phyloP scores from a whole-genome alignment of 169 alveolate species.

The Plasmodium gallinaceum region DNA sequence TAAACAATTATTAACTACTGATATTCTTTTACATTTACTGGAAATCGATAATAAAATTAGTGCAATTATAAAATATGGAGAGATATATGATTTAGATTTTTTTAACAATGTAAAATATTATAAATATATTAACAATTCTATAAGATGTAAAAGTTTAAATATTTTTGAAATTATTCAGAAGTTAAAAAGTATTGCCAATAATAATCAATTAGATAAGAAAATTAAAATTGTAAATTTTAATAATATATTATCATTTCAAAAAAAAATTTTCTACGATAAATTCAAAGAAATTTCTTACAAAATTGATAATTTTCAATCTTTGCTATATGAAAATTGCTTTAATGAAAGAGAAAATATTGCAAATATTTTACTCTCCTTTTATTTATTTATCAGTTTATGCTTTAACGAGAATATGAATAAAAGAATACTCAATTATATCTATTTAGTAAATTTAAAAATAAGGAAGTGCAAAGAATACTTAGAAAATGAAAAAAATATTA shows the following conservation, averaged over 20 bases:
- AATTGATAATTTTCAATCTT: slow-evolving; percentile 6
- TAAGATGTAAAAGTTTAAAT: background rate
- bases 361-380: slow-evolving; percentile 15
- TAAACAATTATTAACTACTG: background rate
- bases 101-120: slow-evolving; percentile 9
- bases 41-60: slow-evolving; percentile 4
- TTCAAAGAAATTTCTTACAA: background rate
- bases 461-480: slow-evolving; percentile 51
- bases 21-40: slow-evolving; percentile 9
- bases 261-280: background rate
- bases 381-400: slow-evolving; percentile 49
- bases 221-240: background rate
- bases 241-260: slow-evolving; percentile 2
- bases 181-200: background rate
- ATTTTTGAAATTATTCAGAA: slow-evolving; percentile 19
- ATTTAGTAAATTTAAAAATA: slow-evolving; percentile 36
- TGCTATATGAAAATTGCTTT: background rate
- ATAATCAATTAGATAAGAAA: background rate
- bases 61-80: slow-evolving; percentile 28
- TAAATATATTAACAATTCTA: slow-evolving; percentile 17
- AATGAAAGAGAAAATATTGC: slow-evolving; percentile 27
- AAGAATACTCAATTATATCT: slow-evolving; percentile 74
- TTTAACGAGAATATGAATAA: slow-evolving; percentile 59
- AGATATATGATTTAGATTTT: slow-evolving; percentile 13
- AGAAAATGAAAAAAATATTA: slow-evolving; percentile 5